phyloP scores from a whole-genome alignment of 148 eudicot genomes.

The Arctostaphylos glauca region DNA sequence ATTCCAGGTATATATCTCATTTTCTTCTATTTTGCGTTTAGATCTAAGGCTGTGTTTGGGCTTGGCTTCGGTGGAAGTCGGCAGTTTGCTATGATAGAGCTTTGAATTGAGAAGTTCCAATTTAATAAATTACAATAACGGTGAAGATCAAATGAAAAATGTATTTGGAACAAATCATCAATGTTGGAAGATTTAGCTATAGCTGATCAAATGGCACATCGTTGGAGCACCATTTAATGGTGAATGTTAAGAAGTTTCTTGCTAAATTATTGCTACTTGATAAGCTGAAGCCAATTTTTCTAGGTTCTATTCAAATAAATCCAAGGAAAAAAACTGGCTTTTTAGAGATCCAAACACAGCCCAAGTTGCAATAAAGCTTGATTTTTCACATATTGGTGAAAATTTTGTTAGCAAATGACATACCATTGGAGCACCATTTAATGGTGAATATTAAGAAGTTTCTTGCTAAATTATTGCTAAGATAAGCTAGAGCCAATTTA shows the following conservation, averaged over 20 bases:
- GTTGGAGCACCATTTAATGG: no score
- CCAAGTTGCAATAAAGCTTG: background rate
- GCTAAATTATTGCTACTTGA: no score
- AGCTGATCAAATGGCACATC: no score
- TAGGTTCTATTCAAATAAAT: no score
- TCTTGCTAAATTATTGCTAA: no score
- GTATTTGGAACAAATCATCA: no score
- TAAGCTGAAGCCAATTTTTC: background rate
- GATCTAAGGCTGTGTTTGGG: background rate
- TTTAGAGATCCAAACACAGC: background rate
- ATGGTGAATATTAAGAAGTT: no score
- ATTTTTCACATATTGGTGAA: background rate
- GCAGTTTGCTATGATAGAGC: background rate
- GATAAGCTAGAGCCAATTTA: background rate
- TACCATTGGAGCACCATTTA: no score
- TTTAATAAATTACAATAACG: background rate
- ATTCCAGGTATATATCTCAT: background rate
- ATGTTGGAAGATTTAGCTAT: no score
- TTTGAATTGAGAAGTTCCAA: no score
- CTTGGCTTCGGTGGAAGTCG: background rate
- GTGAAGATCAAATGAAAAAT: background rate
- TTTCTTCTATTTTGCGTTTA: background rate
- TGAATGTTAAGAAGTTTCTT: no score
- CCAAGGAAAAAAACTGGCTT: background rate
- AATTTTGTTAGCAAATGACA: background rate